Conservation (phyloP, 495 filamentous ascomycete species). For the Hyphodiscus hymeniophilus region DNA sequence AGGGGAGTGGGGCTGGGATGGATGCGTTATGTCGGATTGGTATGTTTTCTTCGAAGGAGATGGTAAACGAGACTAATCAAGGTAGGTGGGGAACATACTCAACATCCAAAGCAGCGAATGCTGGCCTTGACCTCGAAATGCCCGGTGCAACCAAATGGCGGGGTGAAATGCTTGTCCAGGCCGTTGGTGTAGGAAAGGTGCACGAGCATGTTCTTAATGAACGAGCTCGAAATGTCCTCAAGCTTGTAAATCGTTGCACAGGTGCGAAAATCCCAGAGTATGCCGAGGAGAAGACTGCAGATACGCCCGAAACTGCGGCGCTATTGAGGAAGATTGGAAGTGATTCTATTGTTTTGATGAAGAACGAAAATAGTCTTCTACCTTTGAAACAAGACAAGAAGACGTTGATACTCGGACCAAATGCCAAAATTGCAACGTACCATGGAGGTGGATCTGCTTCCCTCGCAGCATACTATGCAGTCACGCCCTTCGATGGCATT, state of each 20-base stretch:
- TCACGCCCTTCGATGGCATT: conserved; percentile 63
- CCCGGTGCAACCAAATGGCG: conserved; percentile 60
- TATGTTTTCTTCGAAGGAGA: conserved; percentile 15
- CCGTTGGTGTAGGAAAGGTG: conserved; percentile 50
- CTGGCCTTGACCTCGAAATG: conserved; percentile 71
- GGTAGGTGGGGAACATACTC: conserved; percentile 52
- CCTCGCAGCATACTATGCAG: conserved; percentile 57
- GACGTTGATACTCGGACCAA: conserved; percentile 54
- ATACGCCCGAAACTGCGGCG: conserved; percentile 36
- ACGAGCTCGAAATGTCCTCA: conserved; percentile 52
- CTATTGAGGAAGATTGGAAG: conserved; percentile 55
- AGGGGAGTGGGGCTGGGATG: conserved; percentile 65
- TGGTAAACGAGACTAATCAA: conserved; percentile 22
- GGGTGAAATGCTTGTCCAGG: conserved; percentile 50
- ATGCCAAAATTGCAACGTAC: conserved; percentile 59
- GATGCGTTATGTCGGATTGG: conserved; percentile 66
- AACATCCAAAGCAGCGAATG: conserved; percentile 56
- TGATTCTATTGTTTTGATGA: conserved; percentile 64
- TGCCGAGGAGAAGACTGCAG: conserved; percentile 31
- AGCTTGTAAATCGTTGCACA: conserved; percentile 50
- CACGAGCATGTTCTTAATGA: conserved; percentile 50
- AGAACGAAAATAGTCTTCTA: conserved; percentile 59
- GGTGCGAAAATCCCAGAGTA: conserved; percentile 45
- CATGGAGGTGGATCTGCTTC: conserved; percentile 66
- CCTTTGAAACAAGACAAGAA: conserved; percentile 58